A percentile compares a stretch with the other conserved stretches of the same genome.
Conservation (phyloP, 2,329 filamentous ascomycete species). For the Aspergillus awamori region DNA sequence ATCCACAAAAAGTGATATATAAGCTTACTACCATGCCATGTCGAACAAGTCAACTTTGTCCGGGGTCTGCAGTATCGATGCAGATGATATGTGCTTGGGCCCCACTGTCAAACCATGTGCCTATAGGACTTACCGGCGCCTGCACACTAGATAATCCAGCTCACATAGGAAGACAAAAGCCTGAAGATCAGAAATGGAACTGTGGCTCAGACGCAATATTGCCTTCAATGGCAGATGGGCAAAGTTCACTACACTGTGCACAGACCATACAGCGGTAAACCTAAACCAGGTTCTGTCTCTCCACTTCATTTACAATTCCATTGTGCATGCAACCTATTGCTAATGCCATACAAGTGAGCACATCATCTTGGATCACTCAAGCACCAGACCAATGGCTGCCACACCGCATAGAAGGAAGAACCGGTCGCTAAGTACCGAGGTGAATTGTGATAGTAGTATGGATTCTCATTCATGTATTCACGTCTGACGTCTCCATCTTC, state of each 20-base stretch:
- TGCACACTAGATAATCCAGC: conserved; percentile 23
- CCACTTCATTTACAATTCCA: not conserved
- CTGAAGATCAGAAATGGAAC: conserved; percentile 8
- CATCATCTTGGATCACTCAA: not conserved
- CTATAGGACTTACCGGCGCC: conserved; percentile 17
- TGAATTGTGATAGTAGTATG: not conserved
- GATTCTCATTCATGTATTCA: not conserved
- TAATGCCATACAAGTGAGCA: not conserved
- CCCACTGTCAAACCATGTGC: conserved; percentile 18
- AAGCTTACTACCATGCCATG: conserved; percentile 8
- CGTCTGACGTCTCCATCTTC: not conserved
- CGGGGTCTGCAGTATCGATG: conserved; percentile 17
- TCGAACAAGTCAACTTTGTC: conserved; percentile 19
- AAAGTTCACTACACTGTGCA: conserved; percentile 8
- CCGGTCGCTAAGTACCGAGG: not conserved
- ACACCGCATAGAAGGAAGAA: conserved; percentile 11
- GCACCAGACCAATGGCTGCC: not conserved
- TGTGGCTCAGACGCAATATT: conserved; percentile 3
- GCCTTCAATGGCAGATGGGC: not conserved
- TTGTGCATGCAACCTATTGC: conserved; percentile 2
- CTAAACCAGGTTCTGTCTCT: not conserved
- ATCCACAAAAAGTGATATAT: conserved; percentile 21
- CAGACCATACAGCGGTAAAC: conserved; percentile 13
- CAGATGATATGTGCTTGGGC: conserved; percentile 21
- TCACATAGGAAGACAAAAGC: conserved; percentile 20